Percentiles rank a stretch among this genome's conserved stretches.
phyloP scores from a whole-genome alignment of 768 basidiomycete genomes.

The Suillus americanus region DNA sequence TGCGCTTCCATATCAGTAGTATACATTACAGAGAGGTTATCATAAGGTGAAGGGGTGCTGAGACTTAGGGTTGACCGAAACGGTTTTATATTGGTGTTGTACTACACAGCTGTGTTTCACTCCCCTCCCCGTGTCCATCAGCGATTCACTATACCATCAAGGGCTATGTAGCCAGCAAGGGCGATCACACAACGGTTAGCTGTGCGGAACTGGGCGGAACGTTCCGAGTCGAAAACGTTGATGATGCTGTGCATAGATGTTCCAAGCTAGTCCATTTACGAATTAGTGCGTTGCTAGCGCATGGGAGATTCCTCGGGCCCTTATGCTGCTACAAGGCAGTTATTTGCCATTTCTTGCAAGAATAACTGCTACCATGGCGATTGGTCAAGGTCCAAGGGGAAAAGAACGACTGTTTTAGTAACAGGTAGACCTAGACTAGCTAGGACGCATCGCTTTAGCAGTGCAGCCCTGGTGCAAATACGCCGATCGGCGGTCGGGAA shows the following conservation, averaged over 20 bases:
- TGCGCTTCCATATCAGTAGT: not conserved
- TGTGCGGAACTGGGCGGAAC: not conserved
- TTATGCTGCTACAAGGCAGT: not conserved
- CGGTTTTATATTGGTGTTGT: not conserved
- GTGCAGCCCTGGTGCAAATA: not conserved
- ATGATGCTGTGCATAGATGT: not conserved
- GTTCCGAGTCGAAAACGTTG: not conserved
- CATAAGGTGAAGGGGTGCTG: not conserved
- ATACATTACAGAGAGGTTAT: not conserved
- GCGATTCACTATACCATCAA: not conserved
- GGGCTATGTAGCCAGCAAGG: not conserved
- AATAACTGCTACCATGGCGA: not conserved
- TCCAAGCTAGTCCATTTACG: not conserved
- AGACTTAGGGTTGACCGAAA: not conserved
- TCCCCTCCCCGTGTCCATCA: not conserved
- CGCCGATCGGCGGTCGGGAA: not conserved
- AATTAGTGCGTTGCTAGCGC: not conserved
- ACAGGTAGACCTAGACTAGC: not conserved
- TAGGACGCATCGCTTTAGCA: not conserved
- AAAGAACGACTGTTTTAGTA: not conserved
- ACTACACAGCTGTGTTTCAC: not conserved
- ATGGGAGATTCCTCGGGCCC: not conserved
- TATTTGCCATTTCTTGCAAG: not conserved
- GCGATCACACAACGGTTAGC: not conserved
- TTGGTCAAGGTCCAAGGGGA: not conserved